These are phyloP conservation scores for Globisporangium mamillatum DNA, from an alignment of 352 stramenopile genomes.

Conservation along the genomic window DNA sequence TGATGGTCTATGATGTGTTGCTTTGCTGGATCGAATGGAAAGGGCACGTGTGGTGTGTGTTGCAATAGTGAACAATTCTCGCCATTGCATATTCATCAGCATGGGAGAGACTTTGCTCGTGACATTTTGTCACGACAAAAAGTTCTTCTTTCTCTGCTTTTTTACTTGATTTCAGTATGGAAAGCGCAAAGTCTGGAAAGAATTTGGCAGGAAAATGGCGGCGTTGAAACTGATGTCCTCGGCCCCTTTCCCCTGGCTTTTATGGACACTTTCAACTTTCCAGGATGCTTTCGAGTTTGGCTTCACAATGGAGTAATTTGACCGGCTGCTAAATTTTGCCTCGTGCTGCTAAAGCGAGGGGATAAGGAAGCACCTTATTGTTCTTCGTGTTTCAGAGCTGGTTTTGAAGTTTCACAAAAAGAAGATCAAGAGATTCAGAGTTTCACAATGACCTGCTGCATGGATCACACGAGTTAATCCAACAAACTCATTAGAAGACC, in stretches of 20 bases:
- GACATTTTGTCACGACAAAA: background rate
- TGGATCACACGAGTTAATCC: background rate
- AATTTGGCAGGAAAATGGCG: slow-evolving; percentile 1
- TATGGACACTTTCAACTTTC: background rate
- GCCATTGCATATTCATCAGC: no score
- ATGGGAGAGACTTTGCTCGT: background rate
- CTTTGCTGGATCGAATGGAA: background rate
- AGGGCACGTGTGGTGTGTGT: background rate
- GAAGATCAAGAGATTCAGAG: background rate
- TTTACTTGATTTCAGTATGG: slow-evolving; percentile 2
- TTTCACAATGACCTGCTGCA: background rate
- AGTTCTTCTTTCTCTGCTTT: slow-evolving; percentile 1
- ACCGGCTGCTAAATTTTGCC: background rate
- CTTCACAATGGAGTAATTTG: background rate
- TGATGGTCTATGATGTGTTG: background rate
- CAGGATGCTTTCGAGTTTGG: background rate
- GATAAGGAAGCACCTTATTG: background rate
- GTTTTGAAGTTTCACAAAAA: slow-evolving; percentile 1
- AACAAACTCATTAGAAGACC: background rate
- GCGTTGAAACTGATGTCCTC: background rate
- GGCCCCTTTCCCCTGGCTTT: background rate
- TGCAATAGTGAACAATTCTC: no score
- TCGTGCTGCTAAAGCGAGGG: background rate
- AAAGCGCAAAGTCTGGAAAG: background rate
- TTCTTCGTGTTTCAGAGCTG: slow-evolving; percentile 1